These are phyloP conservation scores for Xylaria sp. DNA, from an alignment of 2,329 filamentous ascomycete species.

Conservation along the genomic window DNA sequence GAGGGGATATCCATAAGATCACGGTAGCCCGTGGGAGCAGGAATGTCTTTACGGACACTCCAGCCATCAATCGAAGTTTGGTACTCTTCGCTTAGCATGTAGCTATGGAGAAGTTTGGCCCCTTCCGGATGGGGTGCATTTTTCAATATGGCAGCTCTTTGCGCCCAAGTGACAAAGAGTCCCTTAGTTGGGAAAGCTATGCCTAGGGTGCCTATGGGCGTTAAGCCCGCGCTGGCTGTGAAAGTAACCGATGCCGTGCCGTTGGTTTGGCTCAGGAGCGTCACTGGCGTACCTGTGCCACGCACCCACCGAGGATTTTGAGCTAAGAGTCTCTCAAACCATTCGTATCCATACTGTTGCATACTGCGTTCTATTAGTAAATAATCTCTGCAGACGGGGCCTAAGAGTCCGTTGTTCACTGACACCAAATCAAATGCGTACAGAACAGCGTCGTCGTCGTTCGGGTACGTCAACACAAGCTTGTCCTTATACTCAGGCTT, in stretches of 20 bases:
- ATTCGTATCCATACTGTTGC: slow-evolving; percentile 29
- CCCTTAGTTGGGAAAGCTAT: slow-evolving; percentile 25
- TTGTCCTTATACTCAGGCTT: slow-evolving; percentile 31
- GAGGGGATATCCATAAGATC: slow-evolving; percentile 19
- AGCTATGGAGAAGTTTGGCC: slow-evolving; percentile 27
- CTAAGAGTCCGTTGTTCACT: neutral
- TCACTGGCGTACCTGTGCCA: slow-evolving; percentile 20
- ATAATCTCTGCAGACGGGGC: neutral
- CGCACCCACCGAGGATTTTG: slow-evolving; percentile 32
- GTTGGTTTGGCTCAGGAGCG: slow-evolving; percentile 17
- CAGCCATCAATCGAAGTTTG: slow-evolving; percentile 2
- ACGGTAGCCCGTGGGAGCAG: slow-evolving; percentile 18
- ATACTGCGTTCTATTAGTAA: slow-evolving; percentile 10
- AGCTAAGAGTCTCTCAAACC: slow-evolving; percentile 27
- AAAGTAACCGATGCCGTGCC: slow-evolving; percentile 21
- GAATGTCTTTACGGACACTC: slow-evolving; percentile 25
- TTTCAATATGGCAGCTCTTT: slow-evolving; percentile 30
- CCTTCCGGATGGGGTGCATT: slow-evolving; percentile 30
- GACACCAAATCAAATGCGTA: slow-evolving; percentile 32
- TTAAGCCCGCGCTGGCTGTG: slow-evolving; percentile 17
- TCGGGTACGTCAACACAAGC: slow-evolving; percentile 31
- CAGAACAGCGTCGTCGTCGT: slow-evolving; percentile 32
- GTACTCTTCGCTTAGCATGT: slow-evolving; percentile 26
- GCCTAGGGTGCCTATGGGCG: neutral
- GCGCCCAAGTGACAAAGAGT: slow-evolving; percentile 24